Evolutionary conservation across 2,329 filamentous ascomycete species (phyloP), one percentile per base, ranked within the genome.

Genomic region (Shiraia bambusicola): DNA sequence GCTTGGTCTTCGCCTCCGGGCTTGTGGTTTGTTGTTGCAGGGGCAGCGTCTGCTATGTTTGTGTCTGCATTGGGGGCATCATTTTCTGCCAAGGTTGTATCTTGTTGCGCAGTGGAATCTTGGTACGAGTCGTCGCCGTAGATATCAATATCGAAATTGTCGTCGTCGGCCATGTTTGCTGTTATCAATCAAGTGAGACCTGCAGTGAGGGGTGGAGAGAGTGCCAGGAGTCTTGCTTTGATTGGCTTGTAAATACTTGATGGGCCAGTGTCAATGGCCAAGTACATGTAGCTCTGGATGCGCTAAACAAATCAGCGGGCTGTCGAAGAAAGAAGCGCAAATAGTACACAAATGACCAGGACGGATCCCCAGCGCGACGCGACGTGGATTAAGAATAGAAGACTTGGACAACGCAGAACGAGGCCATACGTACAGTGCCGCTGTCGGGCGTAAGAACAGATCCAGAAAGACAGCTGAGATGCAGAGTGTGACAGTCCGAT

Each of bases 141-240:
- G 70, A 85, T 83, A 66, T 85, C 82, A 73, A 85, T 83, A 58
- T 85, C 81, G 74, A 84, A 84, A 62, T 82, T 83, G 68, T 84
- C 81, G 69, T 84, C 81, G 65, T 83, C 81, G 61, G 78, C 74
- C 65, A 71, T 72, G 37, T 37, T 62, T 61, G 57, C 56, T 57
- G 52, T 52, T 30, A 45, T 47, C 33, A 38, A 38, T 58, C 49
- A 56, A 61, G 47, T 53, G 36, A 54, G 28, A 42, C 48, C 46
- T 58, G 50, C 52, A 55, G 51, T 48, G 40, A 58, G 53, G 48
- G 42, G 43, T 51, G 44, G 43, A 36, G 26, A 49, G 39, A 47
- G 49, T 52, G 51, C 56, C 54, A 54, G 54, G 54, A 59, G 48
- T 56, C 47, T 62, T 47, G 56, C 40, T 61, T 63, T 57, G 53